phyloP scores from a whole-genome alignment of 2,329 filamentous ascomycete genomes.

The Pseudopyricularia cyperi region DNA sequence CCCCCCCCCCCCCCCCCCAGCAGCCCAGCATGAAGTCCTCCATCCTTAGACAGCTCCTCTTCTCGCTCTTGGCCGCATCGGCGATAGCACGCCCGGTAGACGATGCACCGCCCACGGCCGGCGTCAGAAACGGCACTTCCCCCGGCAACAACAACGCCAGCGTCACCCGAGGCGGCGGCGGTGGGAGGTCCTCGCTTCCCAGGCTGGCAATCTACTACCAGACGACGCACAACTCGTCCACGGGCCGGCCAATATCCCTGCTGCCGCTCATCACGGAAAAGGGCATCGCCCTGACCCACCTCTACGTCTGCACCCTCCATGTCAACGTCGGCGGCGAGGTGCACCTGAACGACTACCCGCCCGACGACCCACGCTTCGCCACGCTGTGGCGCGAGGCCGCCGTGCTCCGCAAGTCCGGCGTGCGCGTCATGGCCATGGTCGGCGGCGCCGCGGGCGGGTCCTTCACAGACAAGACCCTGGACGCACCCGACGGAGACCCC shows the following conservation, averaged over 20 bases:
- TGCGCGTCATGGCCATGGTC: slow-evolving; percentile 77
- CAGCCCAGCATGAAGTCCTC: neutral
- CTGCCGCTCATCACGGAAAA: slow-evolving; percentile 36
- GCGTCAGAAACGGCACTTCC: too few species aligned
- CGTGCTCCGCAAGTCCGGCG: slow-evolving; percentile 56
- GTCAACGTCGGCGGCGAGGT: slow-evolving; percentile 58
- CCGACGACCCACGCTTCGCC: slow-evolving; percentile 51
- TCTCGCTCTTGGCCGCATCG: neutral
- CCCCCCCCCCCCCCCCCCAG: neutral
- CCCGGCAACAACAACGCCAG: neutral
- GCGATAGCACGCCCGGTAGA: neutral
- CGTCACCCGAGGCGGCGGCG: neutral
- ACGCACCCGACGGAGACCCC: slow-evolving; percentile 25
- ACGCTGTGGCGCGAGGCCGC: slow-evolving; percentile 69
- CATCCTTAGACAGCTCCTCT: neutral
- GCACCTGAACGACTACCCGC: slow-evolving; percentile 69
- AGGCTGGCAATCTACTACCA: slow-evolving; percentile 41
- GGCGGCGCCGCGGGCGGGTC: slow-evolving; percentile 73
- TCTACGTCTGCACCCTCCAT: slow-evolving; percentile 80
- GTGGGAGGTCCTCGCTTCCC: slow-evolving; percentile 18
- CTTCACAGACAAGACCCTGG: slow-evolving; percentile 41
- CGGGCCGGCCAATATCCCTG: slow-evolving; percentile 33
- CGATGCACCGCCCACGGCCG: neutral
- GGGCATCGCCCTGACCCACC: slow-evolving; percentile 51
- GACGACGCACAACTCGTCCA: slow-evolving; percentile 32